Evolutionary conservation across 176 grass and related monocot genomes (phyloP), one percentile per base, ranked within the genome.

Genomic region (Saccharum spontaneum): DNA sequence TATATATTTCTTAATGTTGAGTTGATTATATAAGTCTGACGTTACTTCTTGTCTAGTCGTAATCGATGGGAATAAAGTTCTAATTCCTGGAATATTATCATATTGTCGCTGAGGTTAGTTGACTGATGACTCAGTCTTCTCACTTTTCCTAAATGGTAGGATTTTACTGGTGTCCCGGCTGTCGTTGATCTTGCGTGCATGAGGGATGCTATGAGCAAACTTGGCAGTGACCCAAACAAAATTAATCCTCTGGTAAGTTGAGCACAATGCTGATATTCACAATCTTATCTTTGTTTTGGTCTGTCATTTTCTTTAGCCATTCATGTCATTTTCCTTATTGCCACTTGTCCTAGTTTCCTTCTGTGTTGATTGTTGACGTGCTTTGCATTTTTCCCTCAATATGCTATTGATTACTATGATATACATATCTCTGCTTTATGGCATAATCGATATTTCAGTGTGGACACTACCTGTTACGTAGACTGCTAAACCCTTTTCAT

Each of bases 161-260:
- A 98, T 90, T 98, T 98, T 60, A 98, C 96, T 86, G 96, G 96
- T 82, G 96, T 96, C 59, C 93, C 93, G 18, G 96, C 96, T 63
- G 91, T 96, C 75, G 96, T 98, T 82, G 96, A 98, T 82, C 96
- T 98, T 74, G 96, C 96, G 2, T 95, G 96, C 75, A 98, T 98
- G 96, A 82, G 96, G 62, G 96, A 98, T 96, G 96, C 96, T 48
- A 90, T 98, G 91, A 95, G 87, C 83, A 98, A 84, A 78, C 86
- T 98, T 73, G 89, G 86, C 16, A 95, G 89, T 33, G 96, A 98
- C 23, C 88, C 93, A 0, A 92, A 95, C 66, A 96, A 92, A 95
- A 98, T 98, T 45, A 95, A 98, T 77, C 96, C 96, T 78, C 89
- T 98, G 81, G 96, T 98, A 83, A 90, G 95, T 90, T 34, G 28